These are phyloP conservation scores for Chimonanthus salicifolius DNA, from an alignment of 164 flowering plant species.

Conservation along the genomic window DNA sequence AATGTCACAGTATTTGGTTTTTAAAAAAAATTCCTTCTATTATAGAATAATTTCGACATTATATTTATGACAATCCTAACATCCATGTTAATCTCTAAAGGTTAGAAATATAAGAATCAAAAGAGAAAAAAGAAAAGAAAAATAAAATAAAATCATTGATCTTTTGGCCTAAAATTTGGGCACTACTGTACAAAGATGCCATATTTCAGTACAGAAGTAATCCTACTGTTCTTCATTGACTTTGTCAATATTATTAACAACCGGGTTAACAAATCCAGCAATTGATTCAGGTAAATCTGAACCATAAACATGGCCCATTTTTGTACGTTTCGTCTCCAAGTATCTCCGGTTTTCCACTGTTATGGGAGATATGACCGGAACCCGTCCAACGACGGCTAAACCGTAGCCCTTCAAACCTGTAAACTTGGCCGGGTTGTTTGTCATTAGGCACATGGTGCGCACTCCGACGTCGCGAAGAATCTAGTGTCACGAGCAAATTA, in stretches of 20 bases:
- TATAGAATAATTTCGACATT: neutral
- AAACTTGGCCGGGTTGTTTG: slow-evolving; percentile 89
- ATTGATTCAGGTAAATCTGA: slow-evolving; percentile 40
- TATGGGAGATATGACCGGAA: slow-evolving; percentile 79
- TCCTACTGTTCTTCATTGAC: slow-evolving; percentile 7
- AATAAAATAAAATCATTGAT: neutral
- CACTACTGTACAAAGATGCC: neutral
- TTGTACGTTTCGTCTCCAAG: slow-evolving; percentile 75
- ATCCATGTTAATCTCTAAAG: neutral
- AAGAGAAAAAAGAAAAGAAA: neutral
- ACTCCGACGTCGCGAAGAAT: slow-evolving; percentile 78
- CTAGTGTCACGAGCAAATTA: slow-evolving; percentile 20
- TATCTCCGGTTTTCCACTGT: slow-evolving; percentile 82
- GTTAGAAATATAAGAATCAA: neutral
- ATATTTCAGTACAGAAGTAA: neutral
- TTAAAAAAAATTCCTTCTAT: too few relatives aligned
- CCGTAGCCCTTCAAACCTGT: slow-evolving; percentile 82
- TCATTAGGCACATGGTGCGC: slow-evolving; percentile 79
- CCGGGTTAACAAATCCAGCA: slow-evolving; percentile 21
- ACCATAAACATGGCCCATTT: slow-evolving; percentile 92
- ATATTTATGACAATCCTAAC: neutral
- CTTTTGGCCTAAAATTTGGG: neutral
- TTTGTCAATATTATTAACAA: slow-evolving; percentile 13
- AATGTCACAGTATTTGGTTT: too few relatives aligned
- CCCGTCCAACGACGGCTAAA: slow-evolving; percentile 78